phyloP scores from a whole-genome alignment of 139 green algal genomes.

The Chloropicon primus region DNA sequence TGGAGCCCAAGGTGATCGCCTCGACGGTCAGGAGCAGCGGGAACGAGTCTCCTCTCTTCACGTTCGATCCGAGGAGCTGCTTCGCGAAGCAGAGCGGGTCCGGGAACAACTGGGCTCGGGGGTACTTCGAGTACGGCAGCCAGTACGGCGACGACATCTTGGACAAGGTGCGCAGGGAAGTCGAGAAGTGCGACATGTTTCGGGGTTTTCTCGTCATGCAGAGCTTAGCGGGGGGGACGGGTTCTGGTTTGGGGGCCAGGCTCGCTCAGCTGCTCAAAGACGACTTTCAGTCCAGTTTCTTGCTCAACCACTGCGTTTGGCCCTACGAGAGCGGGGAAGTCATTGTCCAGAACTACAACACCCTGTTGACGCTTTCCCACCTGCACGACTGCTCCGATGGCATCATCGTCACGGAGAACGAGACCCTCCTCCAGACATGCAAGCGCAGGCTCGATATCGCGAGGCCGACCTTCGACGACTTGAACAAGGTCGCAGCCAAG shows the following conservation, averaged over 20 bases:
- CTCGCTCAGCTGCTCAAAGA: constrained; percentile 46
- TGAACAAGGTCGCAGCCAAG: constrained; percentile 51
- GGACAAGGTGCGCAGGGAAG: constrained; percentile 32
- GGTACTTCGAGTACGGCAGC: constrained; percentile 46
- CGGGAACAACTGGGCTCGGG: constrained; percentile 78
- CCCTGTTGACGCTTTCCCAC: constrained; percentile 49
- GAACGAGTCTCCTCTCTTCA: constrained; percentile 26
- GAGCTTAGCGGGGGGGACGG: constrained; percentile 68
- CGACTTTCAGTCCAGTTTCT: constrained; percentile 37
- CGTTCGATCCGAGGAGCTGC: constrained; percentile 23
- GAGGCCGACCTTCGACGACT: constrained; percentile 44
- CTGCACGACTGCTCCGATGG: constrained; percentile 41
- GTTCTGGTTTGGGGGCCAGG: constrained; percentile 52
- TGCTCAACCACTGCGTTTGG: constrained; percentile 71
- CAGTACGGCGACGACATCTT: constrained; percentile 19
- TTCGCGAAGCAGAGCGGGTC: constrained; percentile 45
- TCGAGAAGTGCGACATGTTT: constrained; percentile 50
- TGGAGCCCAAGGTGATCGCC: constrained; percentile 62
- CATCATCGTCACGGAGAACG: constrained; percentile 42
- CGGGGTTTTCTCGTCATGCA: constrained; percentile 66
- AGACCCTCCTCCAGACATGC: constrained; percentile 30
- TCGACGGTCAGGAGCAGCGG: constrained; percentile 1
- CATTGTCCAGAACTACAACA: constrained; percentile 73
- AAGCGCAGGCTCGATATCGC: constrained; percentile 28
- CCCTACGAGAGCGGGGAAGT: constrained; percentile 61